Base-by-base conservation (phyloP, 345 rosid genomes). In the Nephelium lappaceum region DNA sequence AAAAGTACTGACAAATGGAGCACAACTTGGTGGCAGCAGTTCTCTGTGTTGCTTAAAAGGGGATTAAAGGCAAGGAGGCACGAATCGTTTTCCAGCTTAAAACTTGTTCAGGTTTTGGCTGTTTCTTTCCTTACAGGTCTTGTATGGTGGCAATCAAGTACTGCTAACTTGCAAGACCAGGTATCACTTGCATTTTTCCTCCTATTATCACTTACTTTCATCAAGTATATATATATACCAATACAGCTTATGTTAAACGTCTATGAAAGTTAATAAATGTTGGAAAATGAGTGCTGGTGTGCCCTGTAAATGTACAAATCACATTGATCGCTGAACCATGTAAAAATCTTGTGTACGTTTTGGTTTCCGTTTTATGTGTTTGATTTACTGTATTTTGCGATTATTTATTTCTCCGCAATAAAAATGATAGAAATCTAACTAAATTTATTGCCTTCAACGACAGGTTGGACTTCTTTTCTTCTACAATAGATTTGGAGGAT, bases 401-500 rank as follows among this genome's bases (percentile, higher is more conserved):
- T n/a, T n/a, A n/a, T 31, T 4, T 31, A 31, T 31, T 31, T 31
- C 36, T 31, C 36, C 3, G 3, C 36, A 31, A 31, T 31, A 31
- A 31, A 31, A 31, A 1, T 31, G 36, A 31, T 45, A 39, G 12
- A 3, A 51, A 4, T 51, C 4, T 5, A 11, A 57, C 62, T 21
- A 5, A 57, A 6, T 57, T 6, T 19, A 2, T 11, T 31, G n/a
- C 25, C 6, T 73, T 38, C 24, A 39, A 58, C 45, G 1, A 58
- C 1, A 96, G 95, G 86, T 93, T 31, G 95, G 97, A 42, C 80
- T 93, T 0, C 84, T 94, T 61, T 94, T 91, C 92, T 96, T 94
- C 79, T 72, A 73, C 39, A 78, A 89, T 14, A 86, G 88, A 36
- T 93, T 93, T 19, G 92, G 95, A 93, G 90, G 86, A 1, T 85